A percentile compares a stretch with the other conserved stretches of the same genome.
phyloP scores from a whole-genome alignment of 225 moss, liverwort and hornwort genomes.

The Ulota crispa region DNA sequence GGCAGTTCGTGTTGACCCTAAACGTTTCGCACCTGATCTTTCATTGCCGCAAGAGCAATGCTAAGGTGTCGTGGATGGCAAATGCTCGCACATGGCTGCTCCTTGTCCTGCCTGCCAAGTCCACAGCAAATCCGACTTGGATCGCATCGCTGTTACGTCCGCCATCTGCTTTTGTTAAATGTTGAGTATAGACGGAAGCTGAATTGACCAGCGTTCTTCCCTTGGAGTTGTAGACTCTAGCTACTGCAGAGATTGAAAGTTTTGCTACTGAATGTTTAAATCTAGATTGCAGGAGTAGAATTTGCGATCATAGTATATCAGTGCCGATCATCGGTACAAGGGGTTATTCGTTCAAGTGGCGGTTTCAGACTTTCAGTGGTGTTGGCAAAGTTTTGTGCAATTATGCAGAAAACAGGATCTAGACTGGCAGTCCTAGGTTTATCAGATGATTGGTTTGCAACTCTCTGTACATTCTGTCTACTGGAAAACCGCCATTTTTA shows the following conservation, averaged over 20 bases:
- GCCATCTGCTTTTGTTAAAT: neutral
- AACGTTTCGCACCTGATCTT: no score
- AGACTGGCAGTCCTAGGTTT: no score
- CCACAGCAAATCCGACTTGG: neutral
- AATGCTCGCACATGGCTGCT: neutral
- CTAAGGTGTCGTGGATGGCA: neutral
- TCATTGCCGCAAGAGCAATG: neutral
- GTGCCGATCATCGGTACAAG: neutral
- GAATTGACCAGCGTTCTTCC: neutral
- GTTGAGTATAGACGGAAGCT: neutral
- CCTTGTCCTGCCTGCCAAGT: neutral
- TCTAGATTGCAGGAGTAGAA: neutral
- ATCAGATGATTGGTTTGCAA: neutral
- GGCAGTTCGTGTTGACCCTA: neutral
- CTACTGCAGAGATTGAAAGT: neutral
- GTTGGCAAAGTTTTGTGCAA: neutral
- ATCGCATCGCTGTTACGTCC: neutral
- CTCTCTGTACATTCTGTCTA: neutral
- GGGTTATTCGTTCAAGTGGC: neutral
- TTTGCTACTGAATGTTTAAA: neutral
- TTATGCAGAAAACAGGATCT: neutral
- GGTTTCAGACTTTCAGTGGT: neutral
- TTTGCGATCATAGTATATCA: neutral
- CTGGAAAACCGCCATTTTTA: neutral
- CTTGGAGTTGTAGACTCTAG: neutral